Evolutionary conservation across 306 rosid genomes (phyloP), one percentile per base, ranked within the genome.

Genomic region (Alnus rubra): DNA sequence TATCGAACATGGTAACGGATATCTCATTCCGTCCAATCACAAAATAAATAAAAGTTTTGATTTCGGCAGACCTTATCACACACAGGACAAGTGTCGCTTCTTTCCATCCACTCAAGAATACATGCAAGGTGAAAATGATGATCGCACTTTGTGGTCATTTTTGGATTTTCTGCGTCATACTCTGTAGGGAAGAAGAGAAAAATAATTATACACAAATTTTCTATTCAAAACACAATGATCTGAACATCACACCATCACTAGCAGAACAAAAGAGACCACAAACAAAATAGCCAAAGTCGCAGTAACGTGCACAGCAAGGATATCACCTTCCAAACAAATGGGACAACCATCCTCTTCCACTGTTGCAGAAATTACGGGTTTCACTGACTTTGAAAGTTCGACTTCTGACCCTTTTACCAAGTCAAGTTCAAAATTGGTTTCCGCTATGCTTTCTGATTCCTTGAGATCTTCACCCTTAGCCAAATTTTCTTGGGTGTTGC

Each of bases 71-170:
- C 99, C 99, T 89, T 83, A 87, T 89, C 97, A 75, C 99, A 93
- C 62, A 91, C 96, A 8, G 98, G 99, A 79, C 99, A 96, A 58
- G 71, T 82, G 67, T 89, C 93, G 86, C 97, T 93, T 88, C 99
- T 89, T 91, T 96, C 97, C 97, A 88, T 91, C 99, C 99, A 96
- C 82, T 91, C 97, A 53, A 96, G 91, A 91, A 93, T 93, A 89
- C 99, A 96, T 8, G 99, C 94, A 63, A 95, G 98, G 90, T 95
- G 99, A 86, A 90, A 95, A 82, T 92, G 88, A 88, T 93, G 99
- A 45, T 88, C 97, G 28, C 99, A 96, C 76, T 89, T 88, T 75
- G 94, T 85, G 75, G 49, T 44, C 35, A 91, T 83, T 85, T 90
- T 90, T 69, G 99, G 99, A 83, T 96, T 90, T 84, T 91, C 94